Conservation (phyloP, 768 basidiomycete genomes). For the Macrolepiota dolichaula region DNA sequence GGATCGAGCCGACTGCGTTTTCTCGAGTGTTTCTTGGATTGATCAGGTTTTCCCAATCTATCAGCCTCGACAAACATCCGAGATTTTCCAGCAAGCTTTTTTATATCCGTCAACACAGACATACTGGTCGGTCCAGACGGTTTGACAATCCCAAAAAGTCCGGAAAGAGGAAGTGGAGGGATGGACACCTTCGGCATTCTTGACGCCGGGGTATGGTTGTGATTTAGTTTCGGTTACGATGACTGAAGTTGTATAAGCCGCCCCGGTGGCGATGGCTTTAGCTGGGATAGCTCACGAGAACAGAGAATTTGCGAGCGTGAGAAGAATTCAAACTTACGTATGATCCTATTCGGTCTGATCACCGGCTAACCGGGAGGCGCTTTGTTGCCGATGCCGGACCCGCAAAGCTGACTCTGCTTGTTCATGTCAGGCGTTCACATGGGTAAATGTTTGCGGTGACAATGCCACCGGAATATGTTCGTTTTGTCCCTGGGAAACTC, state of each 20-base stretch:
- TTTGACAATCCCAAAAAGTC: slow-evolving; percentile 84
- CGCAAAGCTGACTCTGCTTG: background rate
- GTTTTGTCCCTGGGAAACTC: too few relatives aligned
- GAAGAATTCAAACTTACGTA: background rate
- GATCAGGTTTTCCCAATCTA: slow-evolving; percentile 42
- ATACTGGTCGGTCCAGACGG: slow-evolving; percentile 94
- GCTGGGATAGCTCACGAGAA: background rate
- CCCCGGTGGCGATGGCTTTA: too few relatives aligned
- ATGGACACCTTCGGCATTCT: slow-evolving; percentile 66
- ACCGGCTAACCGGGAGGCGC: background rate
- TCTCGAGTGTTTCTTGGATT: slow-evolving; percentile 41
- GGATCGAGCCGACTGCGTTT: slow-evolving; percentile 33
- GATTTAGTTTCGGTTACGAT: background rate
- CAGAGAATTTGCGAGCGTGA: background rate
- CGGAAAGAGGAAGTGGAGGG: slow-evolving; percentile 63
- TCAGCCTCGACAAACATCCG: slow-evolving; percentile 71
- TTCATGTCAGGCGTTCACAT: background rate
- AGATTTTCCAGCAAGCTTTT: slow-evolving; percentile 74
- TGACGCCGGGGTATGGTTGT: background rate
- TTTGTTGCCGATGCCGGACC: background rate
- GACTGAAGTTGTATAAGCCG: too few relatives aligned
- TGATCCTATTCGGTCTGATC: background rate
- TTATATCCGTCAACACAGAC: slow-evolving; percentile 82
- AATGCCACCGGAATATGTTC: too few relatives aligned
- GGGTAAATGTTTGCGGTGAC: background rate